Conservation (phyloP, 2,329 filamentous ascomycete species). For the Blastomyces parvus region DNA sequence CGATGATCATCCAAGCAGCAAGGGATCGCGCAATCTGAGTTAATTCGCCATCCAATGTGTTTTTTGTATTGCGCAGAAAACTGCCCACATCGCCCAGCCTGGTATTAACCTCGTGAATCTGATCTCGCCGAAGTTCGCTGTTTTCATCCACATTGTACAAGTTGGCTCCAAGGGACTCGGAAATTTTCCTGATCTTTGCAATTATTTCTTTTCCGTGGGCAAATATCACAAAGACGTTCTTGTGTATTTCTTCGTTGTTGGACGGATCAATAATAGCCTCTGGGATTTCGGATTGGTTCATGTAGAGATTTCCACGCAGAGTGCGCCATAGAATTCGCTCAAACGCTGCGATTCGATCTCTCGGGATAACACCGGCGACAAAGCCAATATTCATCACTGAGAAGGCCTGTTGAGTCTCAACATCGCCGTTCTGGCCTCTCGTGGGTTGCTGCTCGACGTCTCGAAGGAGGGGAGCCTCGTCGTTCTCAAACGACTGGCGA, state of each 20-base stretch:
- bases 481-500: constrained; percentile 71
- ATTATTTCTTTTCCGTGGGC: constrained; percentile 97
- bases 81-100: constrained; percentile 83
- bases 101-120: constrained; percentile 95
- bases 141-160: constrained; percentile 98
- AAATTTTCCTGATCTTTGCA: constrained; percentile 98
- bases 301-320: constrained; percentile 93
- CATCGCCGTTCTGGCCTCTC: constrained; percentile 52
- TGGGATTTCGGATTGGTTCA: constrained; percentile 98
- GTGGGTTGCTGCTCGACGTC: constrained; percentile 75
- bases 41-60: constrained; percentile 83
- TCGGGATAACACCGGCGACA: constrained; percentile 87
- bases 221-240: constrained; percentile 99
- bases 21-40: constrained; percentile 87
- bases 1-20: constrained; percentile 92
- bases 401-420: constrained; percentile 62
- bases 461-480: constrained; percentile 85
- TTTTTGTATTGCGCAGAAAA: constrained; percentile 89
- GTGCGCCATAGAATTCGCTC: constrained; percentile 97
- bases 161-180: constrained; percentile 90
- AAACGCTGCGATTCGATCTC: constrained; percentile 87
- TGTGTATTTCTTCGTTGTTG: constrained; percentile 84
- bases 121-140: constrained; percentile 84
- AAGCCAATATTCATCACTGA: constrained; percentile 99
- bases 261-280: constrained; percentile 85